Evolutionary conservation across 2,329 filamentous ascomycete species (phyloP), one percentile per base, ranked within the genome.

Genomic region (Pseudogymnoascus sp.): DNA sequence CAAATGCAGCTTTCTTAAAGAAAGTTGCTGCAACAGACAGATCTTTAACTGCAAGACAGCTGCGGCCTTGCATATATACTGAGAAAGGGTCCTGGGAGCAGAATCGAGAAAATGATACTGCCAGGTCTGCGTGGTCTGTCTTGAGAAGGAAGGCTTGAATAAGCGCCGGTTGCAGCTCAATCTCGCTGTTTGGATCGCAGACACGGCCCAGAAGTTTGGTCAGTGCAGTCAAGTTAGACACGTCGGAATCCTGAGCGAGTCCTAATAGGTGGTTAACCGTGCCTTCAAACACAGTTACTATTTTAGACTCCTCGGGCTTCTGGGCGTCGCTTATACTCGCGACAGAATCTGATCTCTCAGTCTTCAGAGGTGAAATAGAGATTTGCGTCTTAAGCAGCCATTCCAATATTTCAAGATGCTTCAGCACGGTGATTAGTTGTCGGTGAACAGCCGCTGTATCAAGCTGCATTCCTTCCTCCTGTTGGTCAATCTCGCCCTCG

Each of bases 21-120:
- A 85, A 84, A 29, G 83, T 77, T 29, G 90, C 84, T 61, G 94
- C 93, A 39, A 84, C 80, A 63, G 84, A 82, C 71, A 87, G 87
- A 70, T 96, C 88, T 61, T 87, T 87, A 65, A 87, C 82, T 4
- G 87, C 85, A 35, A 97, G 78, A 66, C 85, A 82, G 58, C 96
- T 81, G 31, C 94, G 87, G 2, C 89, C 94, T 73, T 92, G 90
- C 4, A 97, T 82, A 71, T 99, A 99, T 67, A 80, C 89, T 78
- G 77, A 86, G 79, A 81, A 92, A 65, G 81, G 77, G 60, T 82
- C 82, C 60, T 81, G 78, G 18, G 78, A 77, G 64, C 80, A 79
- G 68, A 86, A 87, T 0, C 81, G 77, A 12, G 75, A 74, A 27
- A 87, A 78, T 64, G 86, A 81, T 31, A 81, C 68, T 12, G 85